Base-by-base conservation (phyloP, 2,329 filamentous ascomycete species). In the Beauveria sp. region DNA sequence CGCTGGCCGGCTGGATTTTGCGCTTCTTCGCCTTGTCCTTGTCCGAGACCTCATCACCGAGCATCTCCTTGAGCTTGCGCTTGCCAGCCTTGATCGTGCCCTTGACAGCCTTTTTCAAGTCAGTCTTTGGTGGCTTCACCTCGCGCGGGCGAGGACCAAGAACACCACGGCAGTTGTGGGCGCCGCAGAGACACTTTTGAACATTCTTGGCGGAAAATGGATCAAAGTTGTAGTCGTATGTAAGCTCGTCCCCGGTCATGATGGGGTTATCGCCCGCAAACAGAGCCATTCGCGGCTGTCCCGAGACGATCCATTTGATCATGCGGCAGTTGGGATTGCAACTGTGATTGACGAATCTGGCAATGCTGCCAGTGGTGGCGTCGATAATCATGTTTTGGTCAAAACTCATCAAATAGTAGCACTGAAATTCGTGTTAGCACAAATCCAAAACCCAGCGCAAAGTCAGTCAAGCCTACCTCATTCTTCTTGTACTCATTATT, bases 311-410 rank as follows among this genome's bases (percentile, higher is more conserved):
- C 91, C 92, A 96, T 74, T 97, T 98, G 70, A 96, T 91, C 93
- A 99, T 98, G 65, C 89, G 86, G 76, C 93, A 98, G 72, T 99
- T 99, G 3, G 95, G 95, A 62, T 90, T 88, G 76, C 95, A 99
- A 20, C 92, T 96, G 74, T 99, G 95, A 72, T 99, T 99, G 73
- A 99, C 93, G 74, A 99, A 99, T 61, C 95, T 89, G 69, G 95
- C 93, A 75, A 98, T 96, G 66, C 91, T 96, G 69, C 95, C 95
- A 61, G 91, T 91, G 31, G 93, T 97, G 40, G 93, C 95, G 77
- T 99, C 95, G 66, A 99, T 96, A 69, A 98, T 96, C 87, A 98
- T 95, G 74, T 96, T 95, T 74, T 97, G 92, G 71, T 98, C 93
- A 72, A 98, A 97, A 61, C 91, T 92, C 95, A 99, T 99, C 55